A percentile compares a stretch with the other conserved stretches of the same genome.
phyloP scores from a whole-genome alignment of 2,329 filamentous ascomycete genomes.

The Fusarium camptoceras region DNA sequence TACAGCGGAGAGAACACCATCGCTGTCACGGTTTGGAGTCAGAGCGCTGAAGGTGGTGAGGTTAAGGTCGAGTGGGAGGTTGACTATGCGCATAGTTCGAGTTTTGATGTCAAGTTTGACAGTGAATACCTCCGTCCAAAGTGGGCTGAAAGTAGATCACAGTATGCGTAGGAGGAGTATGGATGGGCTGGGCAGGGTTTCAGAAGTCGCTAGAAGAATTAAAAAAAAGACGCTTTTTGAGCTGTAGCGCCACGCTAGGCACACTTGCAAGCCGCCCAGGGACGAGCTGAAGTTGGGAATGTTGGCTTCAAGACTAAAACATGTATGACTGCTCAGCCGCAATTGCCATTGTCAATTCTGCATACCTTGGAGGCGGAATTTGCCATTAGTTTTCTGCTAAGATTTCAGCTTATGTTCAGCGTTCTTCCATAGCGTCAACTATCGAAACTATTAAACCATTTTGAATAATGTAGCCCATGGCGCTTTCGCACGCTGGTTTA shows the following conservation, averaged over 20 bases:
- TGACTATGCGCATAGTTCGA: constrained; percentile 66
- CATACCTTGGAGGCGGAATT: neutral
- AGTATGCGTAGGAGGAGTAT: constrained; percentile 46
- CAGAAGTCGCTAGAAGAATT: neutral
- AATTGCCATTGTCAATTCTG: neutral
- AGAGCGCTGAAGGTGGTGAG: constrained; percentile 63
- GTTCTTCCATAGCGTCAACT: neutral
- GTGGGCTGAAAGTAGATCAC: constrained; percentile 57
- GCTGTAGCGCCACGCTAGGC: neutral
- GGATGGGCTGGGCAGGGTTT: neutral
- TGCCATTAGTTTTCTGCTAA: neutral
- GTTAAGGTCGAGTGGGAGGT: constrained; percentile 63
- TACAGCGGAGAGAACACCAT: constrained; percentile 70
- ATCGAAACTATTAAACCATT: neutral
- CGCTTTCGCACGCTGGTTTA: neutral
- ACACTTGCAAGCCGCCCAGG: neutral
- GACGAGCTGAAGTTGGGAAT: neutral
- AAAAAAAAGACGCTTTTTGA: neutral
- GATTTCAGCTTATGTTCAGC: neutral
- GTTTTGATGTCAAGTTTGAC: constrained; percentile 64
- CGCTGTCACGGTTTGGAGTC: constrained; percentile 69
- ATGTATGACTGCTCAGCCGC: constrained; percentile 16
- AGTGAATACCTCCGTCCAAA: constrained; percentile 61
- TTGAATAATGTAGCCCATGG: neutral
- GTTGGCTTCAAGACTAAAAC: neutral